Evolutionary conservation across 2,329 filamentous ascomycete species (phyloP), one percentile per base, ranked within the genome.

Genomic region (Didymella arachidicola): DNA sequence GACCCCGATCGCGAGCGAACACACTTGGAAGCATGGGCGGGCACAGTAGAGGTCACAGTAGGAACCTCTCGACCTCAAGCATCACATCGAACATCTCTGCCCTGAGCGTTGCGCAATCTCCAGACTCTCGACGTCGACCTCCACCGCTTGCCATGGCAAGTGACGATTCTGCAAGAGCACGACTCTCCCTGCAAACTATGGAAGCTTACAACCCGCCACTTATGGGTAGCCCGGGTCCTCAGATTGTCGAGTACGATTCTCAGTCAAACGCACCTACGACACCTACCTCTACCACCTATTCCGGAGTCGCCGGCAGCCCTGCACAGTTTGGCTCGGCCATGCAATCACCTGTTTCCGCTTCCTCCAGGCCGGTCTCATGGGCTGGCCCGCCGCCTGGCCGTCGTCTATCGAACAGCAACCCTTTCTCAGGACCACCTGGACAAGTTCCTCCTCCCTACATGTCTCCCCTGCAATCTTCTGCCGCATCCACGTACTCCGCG

Each of bases 21-120:
- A 96, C 92, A 1, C 85, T 87, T 19, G 89, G 91, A 26, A 94
- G 90, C 69, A 84, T 89, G 61, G 85, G 86, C 18, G 85, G 87
- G 7, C 89, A 90, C 30, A 85, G 84, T 59, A 85, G 93, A 58
- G 92, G 93, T 1, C 93, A 97, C 75, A 91, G 89, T 67, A 82
- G 87, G 55, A 97, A 97, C 75, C 80, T 97, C 2, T 97, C 93
- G 0, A 87, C 92, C 2, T 97, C 93, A 0, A 97, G 92, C 75
- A 92, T 97, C 67, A 83, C 87, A 26, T 94, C 92, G 0, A 88
- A 89, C 7, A 80, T 87, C 53, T 93, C 91, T 1, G 88, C 82
- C 47, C 89, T 89, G 59, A 88, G 85, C 63, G 79, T 84, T 27
- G 72, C 62, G 30, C 72, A 72, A 53, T 67, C 73, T 49, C 74